Conservation (phyloP, 169 alveolate genomes). For the Plasmodium vinckei region DNA sequence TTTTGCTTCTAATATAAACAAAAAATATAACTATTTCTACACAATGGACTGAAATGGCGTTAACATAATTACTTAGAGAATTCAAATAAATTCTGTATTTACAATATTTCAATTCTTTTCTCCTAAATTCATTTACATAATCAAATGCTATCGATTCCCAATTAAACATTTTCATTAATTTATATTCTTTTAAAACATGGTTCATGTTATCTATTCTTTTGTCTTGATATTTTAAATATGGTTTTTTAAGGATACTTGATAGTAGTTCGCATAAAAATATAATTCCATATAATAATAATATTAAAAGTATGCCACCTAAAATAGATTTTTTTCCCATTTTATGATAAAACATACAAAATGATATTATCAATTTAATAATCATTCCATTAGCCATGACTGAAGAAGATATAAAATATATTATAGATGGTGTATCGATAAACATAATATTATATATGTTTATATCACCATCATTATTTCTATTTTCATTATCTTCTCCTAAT, state of each 20-base stretch:
- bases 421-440: slow-evolving; percentile 61
- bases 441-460: slow-evolving; percentile 60
- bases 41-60: slow-evolving; percentile 19
- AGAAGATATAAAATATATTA: slow-evolving; percentile 28
- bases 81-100: slow-evolving; percentile 15
- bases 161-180: slow-evolving; percentile 66
- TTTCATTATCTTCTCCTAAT: not conserved
- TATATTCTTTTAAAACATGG: slow-evolving; percentile 59
- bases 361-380: slow-evolving; percentile 16
- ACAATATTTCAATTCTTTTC: slow-evolving; percentile 47
- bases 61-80: slow-evolving; percentile 32
- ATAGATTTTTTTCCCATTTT: slow-evolving; percentile 54
- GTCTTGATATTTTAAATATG: slow-evolving; percentile 48
- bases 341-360: slow-evolving; percentile 42
- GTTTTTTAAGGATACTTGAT: slow-evolving; percentile 29
- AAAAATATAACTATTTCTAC: slow-evolving; percentile 59
- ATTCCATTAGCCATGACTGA: slow-evolving; percentile 8
- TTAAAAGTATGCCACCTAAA: slow-evolving; percentile 1
- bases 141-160: slow-evolving; percentile 75
- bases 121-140: slow-evolving; percentile 39
- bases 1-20: slow-evolving; percentile 24
- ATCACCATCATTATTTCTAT: slow-evolving; percentile 8
- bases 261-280: slow-evolving; percentile 26
- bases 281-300: slow-evolving; percentile 4
- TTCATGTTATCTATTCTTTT: slow-evolving; percentile 49